A percentile compares a stretch with the other conserved stretches of the same genome.
These are phyloP conservation scores for Auricularia sp. DNA, from an alignment of 768 basidiomycete species.

Conservation along the genomic window DNA sequence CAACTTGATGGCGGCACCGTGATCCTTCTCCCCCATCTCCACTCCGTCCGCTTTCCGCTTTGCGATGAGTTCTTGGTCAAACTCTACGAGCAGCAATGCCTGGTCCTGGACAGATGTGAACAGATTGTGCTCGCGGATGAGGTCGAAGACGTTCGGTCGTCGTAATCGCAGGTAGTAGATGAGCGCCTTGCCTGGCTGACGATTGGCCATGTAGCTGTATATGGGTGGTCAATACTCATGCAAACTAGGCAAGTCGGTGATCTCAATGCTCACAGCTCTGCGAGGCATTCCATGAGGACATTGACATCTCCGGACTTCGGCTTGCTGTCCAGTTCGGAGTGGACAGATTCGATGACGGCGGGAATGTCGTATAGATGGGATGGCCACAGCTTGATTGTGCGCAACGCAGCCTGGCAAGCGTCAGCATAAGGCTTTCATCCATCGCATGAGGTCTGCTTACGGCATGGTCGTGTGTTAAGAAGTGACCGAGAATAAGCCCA, in stretches of 20 bases:
- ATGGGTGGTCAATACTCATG: neutral
- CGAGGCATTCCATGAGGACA: constrained; percentile 87
- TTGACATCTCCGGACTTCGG: constrained; percentile 33
- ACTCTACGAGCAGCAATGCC: constrained; percentile 84
- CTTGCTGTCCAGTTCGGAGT: constrained; percentile 56
- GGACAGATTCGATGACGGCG: constrained; percentile 83
- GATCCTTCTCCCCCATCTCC: constrained; percentile 26
- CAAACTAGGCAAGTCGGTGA: neutral
- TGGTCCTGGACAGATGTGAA: constrained; percentile 95
- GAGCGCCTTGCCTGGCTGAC: constrained; percentile 90
- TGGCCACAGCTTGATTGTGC: constrained; percentile 84
- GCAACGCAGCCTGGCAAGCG: constrained; percentile 50
- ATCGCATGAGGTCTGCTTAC: constrained; percentile 28
- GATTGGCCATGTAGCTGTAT: constrained; percentile 70
- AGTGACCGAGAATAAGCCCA: constrained; percentile 88
- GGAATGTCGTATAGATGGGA: constrained; percentile 79
- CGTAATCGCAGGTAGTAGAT: constrained; percentile 83
- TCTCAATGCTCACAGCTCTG: constrained; percentile 58
- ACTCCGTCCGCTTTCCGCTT: constrained; percentile 37
- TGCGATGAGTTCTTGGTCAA: constrained; percentile 79
- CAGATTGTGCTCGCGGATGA: constrained; percentile 86
- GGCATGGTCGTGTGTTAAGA: constrained; percentile 64
- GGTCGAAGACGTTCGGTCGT: constrained; percentile 82
- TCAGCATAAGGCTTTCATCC: neutral
- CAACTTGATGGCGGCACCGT: constrained; percentile 74